A percentile compares a stretch with the other conserved stretches of the same genome.
These are phyloP conservation scores for Pichia cactophila DNA, from an alignment of 1,139 yeast genomes.

Conservation along the genomic window DNA sequence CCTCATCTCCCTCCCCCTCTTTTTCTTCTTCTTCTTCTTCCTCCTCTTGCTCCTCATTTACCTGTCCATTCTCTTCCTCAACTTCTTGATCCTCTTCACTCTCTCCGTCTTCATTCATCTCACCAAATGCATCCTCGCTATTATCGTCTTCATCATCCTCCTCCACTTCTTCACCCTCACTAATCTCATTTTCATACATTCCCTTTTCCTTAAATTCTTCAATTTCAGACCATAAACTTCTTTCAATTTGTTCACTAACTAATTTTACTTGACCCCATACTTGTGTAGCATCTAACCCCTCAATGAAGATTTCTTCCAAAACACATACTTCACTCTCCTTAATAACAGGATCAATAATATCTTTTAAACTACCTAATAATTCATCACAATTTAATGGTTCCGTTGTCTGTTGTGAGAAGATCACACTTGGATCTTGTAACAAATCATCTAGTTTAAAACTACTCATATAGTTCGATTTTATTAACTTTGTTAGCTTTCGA, in stretches of 20 bases:
- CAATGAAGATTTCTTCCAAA: slow-evolving; percentile 71
- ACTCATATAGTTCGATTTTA: background rate
- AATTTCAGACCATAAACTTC: slow-evolving; percentile 42
- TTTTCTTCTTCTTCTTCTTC: slow-evolving; percentile 39
- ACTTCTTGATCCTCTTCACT: slow-evolving; percentile 21
- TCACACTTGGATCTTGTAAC: slow-evolving; percentile 10
- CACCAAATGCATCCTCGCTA: slow-evolving; percentile 25
- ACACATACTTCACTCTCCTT: slow-evolving; percentile 8
- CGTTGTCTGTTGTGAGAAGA: slow-evolving; percentile 4
- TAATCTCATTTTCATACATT: slow-evolving; percentile 26
- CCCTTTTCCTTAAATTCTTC: slow-evolving; percentile 32
- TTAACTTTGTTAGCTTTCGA: no score
- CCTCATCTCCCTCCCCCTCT: slow-evolving; percentile 19
- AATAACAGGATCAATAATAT: slow-evolving; percentile 13
- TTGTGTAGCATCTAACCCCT: slow-evolving; percentile 84
- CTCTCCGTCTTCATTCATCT: slow-evolving; percentile 21
- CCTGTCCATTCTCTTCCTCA: slow-evolving; percentile 19
- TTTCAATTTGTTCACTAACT: slow-evolving; percentile 63
- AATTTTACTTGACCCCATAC: slow-evolving; percentile 91
- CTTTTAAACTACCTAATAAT: slow-evolving; percentile 9
- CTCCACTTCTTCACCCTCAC: slow-evolving; percentile 21
- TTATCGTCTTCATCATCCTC: slow-evolving; percentile 25
- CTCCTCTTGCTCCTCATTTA: slow-evolving; percentile 32
- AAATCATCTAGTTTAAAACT: slow-evolving; percentile 4
- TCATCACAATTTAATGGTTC: slow-evolving; percentile 7